Percentiles rank a stretch among this genome's conserved stretches.
Evolutionary conservation across 305 asterid genomes (phyloP).

Genomic region (Rubia tinctorum): DNA sequence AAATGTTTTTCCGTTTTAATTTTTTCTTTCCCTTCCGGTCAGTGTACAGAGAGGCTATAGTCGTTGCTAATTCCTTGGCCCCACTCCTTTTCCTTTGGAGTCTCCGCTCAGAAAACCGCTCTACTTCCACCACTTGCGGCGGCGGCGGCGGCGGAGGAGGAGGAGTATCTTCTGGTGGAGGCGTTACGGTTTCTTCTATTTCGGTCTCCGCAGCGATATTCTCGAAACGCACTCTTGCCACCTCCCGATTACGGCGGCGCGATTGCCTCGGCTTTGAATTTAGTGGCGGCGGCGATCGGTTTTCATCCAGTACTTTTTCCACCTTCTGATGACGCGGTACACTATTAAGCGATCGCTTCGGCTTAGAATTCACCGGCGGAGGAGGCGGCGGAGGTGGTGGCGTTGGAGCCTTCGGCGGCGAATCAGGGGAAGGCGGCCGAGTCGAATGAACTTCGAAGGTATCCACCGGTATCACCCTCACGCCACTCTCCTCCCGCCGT

Average conservation of each 20-base stretch:
- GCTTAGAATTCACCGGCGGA: constrained; percentile 29
- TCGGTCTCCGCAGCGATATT: constrained; percentile 23
- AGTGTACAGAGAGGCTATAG: constrained; percentile 56
- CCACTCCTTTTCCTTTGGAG: constrained; percentile 51
- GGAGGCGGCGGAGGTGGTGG: constrained; percentile 39
- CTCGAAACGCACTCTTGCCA: constrained; percentile 30
- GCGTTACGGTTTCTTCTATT: constrained; percentile 22
- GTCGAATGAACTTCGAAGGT: constrained; percentile 43
- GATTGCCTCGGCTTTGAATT: constrained; percentile 53
- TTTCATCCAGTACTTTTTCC: constrained; percentile 29
- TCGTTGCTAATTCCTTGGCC: constrained; percentile 65
- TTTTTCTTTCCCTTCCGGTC: constrained; percentile 59
- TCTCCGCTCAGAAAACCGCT: constrained; percentile 27
- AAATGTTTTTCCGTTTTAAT: constrained; percentile 39
- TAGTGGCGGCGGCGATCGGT: constrained; percentile 25
- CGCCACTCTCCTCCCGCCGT: constrained; percentile 28
- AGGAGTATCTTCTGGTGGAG: constrained; percentile 31
- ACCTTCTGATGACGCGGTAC: constrained; percentile 25
- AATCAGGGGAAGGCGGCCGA: constrained; percentile 35
- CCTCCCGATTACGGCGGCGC: constrained; percentile 31
- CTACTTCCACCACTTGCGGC: constrained; percentile 8
- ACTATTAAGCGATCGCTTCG: constrained; percentile 45
- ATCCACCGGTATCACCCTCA: constrained; percentile 60
- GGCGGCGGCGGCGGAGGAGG: constrained; percentile 23
- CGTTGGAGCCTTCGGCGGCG: constrained; percentile 28